phyloP scores from a whole-genome alignment of 805 yeast genomes.

The Zygosaccharomyces kombuchaensis region DNA sequence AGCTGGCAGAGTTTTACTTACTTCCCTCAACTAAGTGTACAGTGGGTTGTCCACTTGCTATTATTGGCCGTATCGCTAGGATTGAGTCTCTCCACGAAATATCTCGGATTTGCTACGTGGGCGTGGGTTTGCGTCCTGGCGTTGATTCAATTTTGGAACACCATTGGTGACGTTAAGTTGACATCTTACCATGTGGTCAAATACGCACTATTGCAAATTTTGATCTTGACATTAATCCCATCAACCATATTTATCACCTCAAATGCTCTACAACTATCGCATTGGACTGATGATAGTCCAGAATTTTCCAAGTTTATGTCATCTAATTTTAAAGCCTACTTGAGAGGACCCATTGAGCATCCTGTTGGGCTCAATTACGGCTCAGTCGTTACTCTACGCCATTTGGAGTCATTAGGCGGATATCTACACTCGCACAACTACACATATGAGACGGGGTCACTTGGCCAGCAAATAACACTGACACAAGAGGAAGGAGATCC shows the following conservation, averaged over 20 bases:
- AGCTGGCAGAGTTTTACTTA: slow-evolving; percentile 48
- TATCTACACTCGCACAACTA: slow-evolving; percentile 76
- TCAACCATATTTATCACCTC: slow-evolving; percentile 49
- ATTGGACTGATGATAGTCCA: slow-evolving; percentile 16
- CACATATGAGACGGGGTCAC: slow-evolving; percentile 59
- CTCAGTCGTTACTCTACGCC: slow-evolving; percentile 66
- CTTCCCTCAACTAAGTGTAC: slow-evolving; percentile 40
- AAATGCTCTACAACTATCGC: slow-evolving; percentile 47
- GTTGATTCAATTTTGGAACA: slow-evolving; percentile 56
- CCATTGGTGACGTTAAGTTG: slow-evolving; percentile 63
- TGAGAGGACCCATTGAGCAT: slow-evolving; percentile 37
- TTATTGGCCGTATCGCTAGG: slow-evolving; percentile 52
- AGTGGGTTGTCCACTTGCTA: slow-evolving; percentile 52
- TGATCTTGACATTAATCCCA: slow-evolving; percentile 52
- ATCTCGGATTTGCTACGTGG: slow-evolving; percentile 65
- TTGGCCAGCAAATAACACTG: slow-evolving; percentile 76
- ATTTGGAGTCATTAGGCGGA: slow-evolving; percentile 61
- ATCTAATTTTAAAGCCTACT: slow-evolving; percentile 61
- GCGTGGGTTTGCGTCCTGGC: slow-evolving; percentile 55
- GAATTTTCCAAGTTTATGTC: slow-evolving; percentile 44
- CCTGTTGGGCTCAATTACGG: slow-evolving; percentile 74
- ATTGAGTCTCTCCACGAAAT: slow-evolving; percentile 56
- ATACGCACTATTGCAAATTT: slow-evolving; percentile 40
- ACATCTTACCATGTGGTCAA: slow-evolving; percentile 36
- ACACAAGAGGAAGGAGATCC: slow-evolving; percentile 53